Evolutionary conservation across 768 basidiomycete species (phyloP), one percentile per base, ranked within the genome.

Genomic region (Pleurotus ostreatus): DNA sequence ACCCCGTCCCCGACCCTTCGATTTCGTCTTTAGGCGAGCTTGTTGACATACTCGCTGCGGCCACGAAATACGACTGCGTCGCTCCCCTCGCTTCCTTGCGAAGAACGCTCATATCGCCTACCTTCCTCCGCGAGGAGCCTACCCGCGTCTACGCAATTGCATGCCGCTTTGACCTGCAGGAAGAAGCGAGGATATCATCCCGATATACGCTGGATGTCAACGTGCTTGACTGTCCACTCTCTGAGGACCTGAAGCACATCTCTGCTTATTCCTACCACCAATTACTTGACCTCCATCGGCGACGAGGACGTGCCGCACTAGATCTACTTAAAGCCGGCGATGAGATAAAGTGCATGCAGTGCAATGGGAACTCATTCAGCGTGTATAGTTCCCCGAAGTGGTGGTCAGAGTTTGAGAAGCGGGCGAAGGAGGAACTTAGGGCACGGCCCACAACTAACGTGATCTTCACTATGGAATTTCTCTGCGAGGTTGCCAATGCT

Each of bases 141-240:
- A 73, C 76, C 12, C 82, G 85, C 12, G 85, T 89, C 1, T 91
- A 85, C 61, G 86, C 87, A 23, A 81, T 89, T 41, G 86, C 89
- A 1, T 81, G 80, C 57, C 81, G 83, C 3, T 84, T 79, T 56
- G 83, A 84, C 18, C 68, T 90, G 13, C 80, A 84, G 45, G 78
- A 82, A 26, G 88, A 88, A 64, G 81, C 84, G 9, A 74, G 74
- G 56, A 63, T 81, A 46, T 86, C 88, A 4, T 87, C 88, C 15
- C 71, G 68, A 7, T 70, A 80, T 63, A 86, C 87, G 0, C 79
- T 89, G 11, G 62, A 65, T 48, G 66, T 76, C 25, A 75, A 81
- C 56, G 65, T 89, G 55, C 71, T 85, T 23, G 80, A 83, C 34
- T 75, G 74, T n/a, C 78, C 83, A 0, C 71, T 84, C 2, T 78